These are phyloP conservation scores for Biscutella laevigata DNA, from an alignment of 441 rosid genomes.

Conservation along the genomic window DNA sequence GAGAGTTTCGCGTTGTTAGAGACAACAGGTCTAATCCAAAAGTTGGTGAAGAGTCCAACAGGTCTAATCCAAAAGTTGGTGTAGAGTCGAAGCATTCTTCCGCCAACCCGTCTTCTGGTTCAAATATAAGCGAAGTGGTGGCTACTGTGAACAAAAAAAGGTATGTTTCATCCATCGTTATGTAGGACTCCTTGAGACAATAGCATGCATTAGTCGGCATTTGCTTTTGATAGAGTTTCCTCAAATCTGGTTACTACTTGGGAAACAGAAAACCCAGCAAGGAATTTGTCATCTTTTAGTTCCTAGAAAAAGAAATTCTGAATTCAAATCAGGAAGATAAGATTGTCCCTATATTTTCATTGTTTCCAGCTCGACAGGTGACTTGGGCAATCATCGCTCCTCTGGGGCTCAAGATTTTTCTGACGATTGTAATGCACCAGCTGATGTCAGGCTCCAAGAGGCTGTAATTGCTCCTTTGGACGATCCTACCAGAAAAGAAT, in stretches of 20 bases:
- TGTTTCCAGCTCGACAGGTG: constrained; percentile 39
- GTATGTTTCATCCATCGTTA: constrained; percentile 26
- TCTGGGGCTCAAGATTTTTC: constrained; percentile 28
- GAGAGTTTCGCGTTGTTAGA: constrained; percentile 75
- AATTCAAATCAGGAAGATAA: neutral
- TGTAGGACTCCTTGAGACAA: neutral
- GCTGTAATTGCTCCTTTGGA: constrained; percentile 26
- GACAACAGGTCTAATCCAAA: constrained; percentile 63
- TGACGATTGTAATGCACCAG: constrained; percentile 32
- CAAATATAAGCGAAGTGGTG: constrained; percentile 27
- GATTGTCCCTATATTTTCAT: neutral
- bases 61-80: too few relatives aligned
- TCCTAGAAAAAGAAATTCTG: neutral
- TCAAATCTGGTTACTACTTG: neutral
- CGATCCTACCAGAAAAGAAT: constrained; percentile 32
- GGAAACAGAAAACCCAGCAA: neutral
- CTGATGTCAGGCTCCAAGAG: constrained; percentile 33
- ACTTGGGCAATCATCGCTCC: constrained; percentile 28
- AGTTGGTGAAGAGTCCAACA: too few relatives aligned
- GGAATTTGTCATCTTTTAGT: neutral
- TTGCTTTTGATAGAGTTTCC: neutral
- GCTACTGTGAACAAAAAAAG: constrained; percentile 35
- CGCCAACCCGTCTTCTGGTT: constrained; percentile 26
- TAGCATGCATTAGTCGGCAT: neutral
- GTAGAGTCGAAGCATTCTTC: constrained; percentile 38